Percentiles rank a stretch among this genome's conserved stretches.
These are phyloP conservation scores for Meredithiella fracta DNA, from an alignment of 2,329 filamentous ascomycete species.

Conservation along the genomic window DNA sequence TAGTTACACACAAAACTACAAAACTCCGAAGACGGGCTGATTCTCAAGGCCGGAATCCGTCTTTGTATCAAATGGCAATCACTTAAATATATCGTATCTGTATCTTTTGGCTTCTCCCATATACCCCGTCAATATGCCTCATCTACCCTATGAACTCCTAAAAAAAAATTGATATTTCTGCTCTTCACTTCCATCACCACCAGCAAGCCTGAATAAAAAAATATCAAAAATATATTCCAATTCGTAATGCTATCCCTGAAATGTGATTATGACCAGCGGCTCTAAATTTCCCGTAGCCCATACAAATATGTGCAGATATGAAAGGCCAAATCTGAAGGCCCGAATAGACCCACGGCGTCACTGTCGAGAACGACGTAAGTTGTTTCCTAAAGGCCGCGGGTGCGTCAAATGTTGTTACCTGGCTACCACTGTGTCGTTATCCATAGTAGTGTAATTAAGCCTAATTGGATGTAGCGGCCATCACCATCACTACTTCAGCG, in stretches of 20 bases:
- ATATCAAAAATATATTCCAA: too few species aligned
- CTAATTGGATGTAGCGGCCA: too few species aligned
- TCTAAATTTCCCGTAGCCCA: not conserved
- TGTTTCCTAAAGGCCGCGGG: too few species aligned
- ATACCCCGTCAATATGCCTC: not conserved
- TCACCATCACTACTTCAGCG: too few species aligned
- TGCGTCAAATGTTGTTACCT: too few species aligned
- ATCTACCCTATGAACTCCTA: too few species aligned
- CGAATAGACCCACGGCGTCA: not conserved
- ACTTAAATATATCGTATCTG: not conserved
- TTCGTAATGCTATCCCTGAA: too few species aligned
- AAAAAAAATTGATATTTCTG: too few species aligned
- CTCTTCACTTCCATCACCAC: too few species aligned
- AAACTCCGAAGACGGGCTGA: not conserved
- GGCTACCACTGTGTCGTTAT: too few species aligned
- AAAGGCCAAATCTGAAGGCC: not conserved
- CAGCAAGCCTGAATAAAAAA: too few species aligned
- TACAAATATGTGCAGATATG: not conserved
- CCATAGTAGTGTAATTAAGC: too few species aligned
- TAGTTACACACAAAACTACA: not conserved
- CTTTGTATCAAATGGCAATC: not conserved
- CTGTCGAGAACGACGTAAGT: not conserved
- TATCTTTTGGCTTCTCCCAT: not conserved
- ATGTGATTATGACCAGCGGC: not conserved
- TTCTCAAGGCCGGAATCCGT: not conserved